Evolutionary conservation across 2,329 filamentous ascomycete genomes (phyloP).

Genomic region (Ascochyta rabiei): DNA sequence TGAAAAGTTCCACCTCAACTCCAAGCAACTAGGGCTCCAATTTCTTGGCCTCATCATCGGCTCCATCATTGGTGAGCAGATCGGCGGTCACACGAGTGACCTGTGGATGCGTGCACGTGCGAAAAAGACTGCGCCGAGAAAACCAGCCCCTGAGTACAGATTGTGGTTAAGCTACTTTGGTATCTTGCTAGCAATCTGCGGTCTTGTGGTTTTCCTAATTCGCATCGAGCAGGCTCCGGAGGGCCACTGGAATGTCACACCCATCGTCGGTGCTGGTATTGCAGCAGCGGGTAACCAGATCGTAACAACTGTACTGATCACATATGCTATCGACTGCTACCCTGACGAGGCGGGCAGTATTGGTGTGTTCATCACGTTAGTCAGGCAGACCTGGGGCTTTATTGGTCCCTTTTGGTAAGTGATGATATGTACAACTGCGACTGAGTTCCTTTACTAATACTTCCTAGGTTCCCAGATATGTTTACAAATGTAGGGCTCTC

Average conservation of each 20-base stretch:
- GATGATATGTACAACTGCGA: too few relatives aligned
- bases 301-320: slow-evolving; percentile 65
- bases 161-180: slow-evolving; percentile 65
- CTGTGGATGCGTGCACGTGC: slow-evolving; percentile 57
- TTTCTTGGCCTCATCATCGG: slow-evolving; percentile 64
- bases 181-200: slow-evolving; percentile 57
- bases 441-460: not conserved
- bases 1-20: slow-evolving; percentile 61
- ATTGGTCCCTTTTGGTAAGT: slow-evolving; percentile 50
- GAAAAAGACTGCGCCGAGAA: slow-evolving; percentile 38
- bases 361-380: slow-evolving; percentile 64
- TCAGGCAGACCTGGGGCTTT: slow-evolving; percentile 57
- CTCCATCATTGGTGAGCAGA: slow-evolving; percentile 63
- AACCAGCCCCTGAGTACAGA: slow-evolving; percentile 61
- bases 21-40: slow-evolving; percentile 64
- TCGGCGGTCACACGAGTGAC: slow-evolving; percentile 62
- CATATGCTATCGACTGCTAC: slow-evolving; percentile 66
- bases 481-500: slow-evolving; percentile 44
- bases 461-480: slow-evolving; percentile 44
- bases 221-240: slow-evolving; percentile 53
- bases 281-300: slow-evolving; percentile 64
- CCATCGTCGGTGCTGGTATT: slow-evolving; percentile 60
- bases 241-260: slow-evolving; percentile 62
- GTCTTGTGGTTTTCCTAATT: slow-evolving; percentile 62
- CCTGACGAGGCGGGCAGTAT: slow-evolving; percentile 59